phyloP scores from a whole-genome alignment of 1,284 basidiomycete species.

The Lignosus rhinocerotis region DNA sequence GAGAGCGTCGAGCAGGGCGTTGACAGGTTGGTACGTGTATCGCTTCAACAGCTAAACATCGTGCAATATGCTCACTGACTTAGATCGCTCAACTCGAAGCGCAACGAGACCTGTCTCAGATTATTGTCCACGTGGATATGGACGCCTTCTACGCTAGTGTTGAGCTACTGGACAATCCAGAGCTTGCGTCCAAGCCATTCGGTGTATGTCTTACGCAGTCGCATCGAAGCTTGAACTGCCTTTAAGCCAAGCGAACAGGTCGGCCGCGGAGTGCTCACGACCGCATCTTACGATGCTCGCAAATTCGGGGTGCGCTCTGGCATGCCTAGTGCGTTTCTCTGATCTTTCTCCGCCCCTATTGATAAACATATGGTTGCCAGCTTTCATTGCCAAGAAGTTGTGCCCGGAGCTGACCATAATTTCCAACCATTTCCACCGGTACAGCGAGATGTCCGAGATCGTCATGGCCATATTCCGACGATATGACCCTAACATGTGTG shows the following conservation, averaged over 20 bases:
- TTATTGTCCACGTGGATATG: constrained; percentile 87
- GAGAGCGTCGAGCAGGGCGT: constrained; percentile 53
- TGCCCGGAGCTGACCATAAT: constrained; percentile 90
- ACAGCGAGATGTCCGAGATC: constrained; percentile 68
- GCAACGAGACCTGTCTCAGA: constrained; percentile 77
- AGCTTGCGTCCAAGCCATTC: constrained; percentile 82
- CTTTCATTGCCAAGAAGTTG: constrained; percentile 90
- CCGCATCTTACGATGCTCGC: constrained; percentile 90
- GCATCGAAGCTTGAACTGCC: not conserved
- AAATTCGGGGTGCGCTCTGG: constrained; percentile 88
- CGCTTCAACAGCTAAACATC: too few relatives aligned
- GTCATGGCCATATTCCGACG: constrained; percentile 70
- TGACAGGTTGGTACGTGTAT: constrained; percentile 48
- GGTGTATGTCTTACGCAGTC: constrained; percentile 55
- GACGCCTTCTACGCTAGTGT: constrained; percentile 80
- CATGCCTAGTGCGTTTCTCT: constrained; percentile 69
- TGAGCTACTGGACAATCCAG: constrained; percentile 79
- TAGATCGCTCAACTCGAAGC: constrained; percentile 79
- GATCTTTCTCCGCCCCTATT: not conserved
- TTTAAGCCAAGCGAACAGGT: constrained; percentile 46
- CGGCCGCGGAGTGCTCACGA: constrained; percentile 76
- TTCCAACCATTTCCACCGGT: constrained; percentile 61
- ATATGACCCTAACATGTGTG: constrained; percentile 81
- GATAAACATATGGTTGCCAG: constrained; percentile 33
- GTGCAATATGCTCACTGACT: not conserved